Evolutionary conservation across 1,284 basidiomycete genomes (phyloP).

Genomic region (Cutaneotrichosporon cavernicola): DNA sequence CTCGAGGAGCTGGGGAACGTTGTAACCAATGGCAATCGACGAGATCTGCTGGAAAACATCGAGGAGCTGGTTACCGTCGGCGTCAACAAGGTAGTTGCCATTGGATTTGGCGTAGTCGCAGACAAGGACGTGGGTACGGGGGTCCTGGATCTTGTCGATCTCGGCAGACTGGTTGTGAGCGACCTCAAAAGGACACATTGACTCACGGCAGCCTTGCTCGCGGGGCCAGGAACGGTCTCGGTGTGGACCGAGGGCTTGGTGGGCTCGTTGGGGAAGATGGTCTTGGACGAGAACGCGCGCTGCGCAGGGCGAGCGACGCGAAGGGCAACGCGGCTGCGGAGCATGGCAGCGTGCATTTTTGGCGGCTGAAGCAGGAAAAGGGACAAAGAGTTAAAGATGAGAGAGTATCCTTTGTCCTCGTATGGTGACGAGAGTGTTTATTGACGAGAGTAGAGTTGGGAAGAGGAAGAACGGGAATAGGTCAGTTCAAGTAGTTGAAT

Average conservation of each 20-base stretch:
- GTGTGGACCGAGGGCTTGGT: slow-evolving; percentile 26
- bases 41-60: slow-evolving; percentile 59
- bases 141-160: slow-evolving; percentile 32
- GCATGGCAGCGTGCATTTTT: slow-evolving; percentile 14
- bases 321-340: slow-evolving; percentile 14
- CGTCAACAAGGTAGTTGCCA: slow-evolving; percentile 59
- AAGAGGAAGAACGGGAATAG: background rate
- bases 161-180: slow-evolving; percentile 26
- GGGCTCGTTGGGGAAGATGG: slow-evolving; percentile 34
- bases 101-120: slow-evolving; percentile 28
- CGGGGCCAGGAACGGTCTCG: slow-evolving; percentile 32
- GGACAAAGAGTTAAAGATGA: background rate
- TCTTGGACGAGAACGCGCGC: slow-evolving; percentile 32
- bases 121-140: slow-evolving; percentile 30
- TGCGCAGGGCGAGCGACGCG: slow-evolving; percentile 12
- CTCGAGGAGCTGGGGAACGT: slow-evolving; percentile 55
- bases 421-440: background rate
- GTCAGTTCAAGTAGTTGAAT: background rate
- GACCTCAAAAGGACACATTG: background rate
- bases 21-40: slow-evolving; percentile 56
- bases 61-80: slow-evolving; percentile 58
- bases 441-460: background rate
- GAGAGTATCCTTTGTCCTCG: background rate
- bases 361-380: background rate
- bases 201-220: slow-evolving; percentile 28